Evolutionary conservation across 495 filamentous ascomycete species (phyloP).

Genomic region (Penicillium egyptiacum): DNA sequence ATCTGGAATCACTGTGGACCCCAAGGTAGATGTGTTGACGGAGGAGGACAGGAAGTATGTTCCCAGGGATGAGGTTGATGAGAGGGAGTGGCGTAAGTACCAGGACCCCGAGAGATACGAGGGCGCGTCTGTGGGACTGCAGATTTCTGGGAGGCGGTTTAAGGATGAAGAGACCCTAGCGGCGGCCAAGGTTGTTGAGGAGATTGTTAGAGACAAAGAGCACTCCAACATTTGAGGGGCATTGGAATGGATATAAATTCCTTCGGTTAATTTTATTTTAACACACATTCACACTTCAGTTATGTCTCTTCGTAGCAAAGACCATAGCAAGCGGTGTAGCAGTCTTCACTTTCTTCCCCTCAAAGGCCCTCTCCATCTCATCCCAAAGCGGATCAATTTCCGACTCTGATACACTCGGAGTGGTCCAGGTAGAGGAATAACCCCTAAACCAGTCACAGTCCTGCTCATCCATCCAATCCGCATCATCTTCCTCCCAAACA

Average conservation of each 20-base stretch:
- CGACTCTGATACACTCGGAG: constrained; percentile 1
- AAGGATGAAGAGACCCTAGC: constrained; percentile 45
- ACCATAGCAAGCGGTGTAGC: constrained; percentile 7
- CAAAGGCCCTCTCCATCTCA: constrained; percentile 8
- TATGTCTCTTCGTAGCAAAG: constrained; percentile 8
- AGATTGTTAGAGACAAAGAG: constrained; percentile 23
- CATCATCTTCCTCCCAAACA: constrained; percentile 6
- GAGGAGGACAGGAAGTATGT: constrained; percentile 30
- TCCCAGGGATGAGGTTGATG: constrained; percentile 35
- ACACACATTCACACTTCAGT: not conserved
- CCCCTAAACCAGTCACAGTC: constrained; percentile 10
- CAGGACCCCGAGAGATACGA: constrained; percentile 34
- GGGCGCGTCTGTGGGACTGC: constrained; percentile 51
- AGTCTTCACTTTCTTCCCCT: constrained; percentile 10
- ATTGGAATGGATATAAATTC: not conserved
- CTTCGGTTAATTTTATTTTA: not conserved
- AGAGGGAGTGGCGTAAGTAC: constrained; percentile 44
- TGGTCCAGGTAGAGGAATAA: constrained; percentile 8
- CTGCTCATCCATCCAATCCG: constrained; percentile 10
- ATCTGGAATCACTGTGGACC: constrained; percentile 46
- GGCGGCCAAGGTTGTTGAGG: constrained; percentile 34
- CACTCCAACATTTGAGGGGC: constrained; percentile 13
- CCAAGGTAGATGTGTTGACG: constrained; percentile 30
- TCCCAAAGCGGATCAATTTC: constrained; percentile 4
- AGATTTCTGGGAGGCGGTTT: constrained; percentile 50